Evolutionary conservation across 768 basidiomycete genomes (phyloP).

Genomic region (Austroboletus festivus): DNA sequence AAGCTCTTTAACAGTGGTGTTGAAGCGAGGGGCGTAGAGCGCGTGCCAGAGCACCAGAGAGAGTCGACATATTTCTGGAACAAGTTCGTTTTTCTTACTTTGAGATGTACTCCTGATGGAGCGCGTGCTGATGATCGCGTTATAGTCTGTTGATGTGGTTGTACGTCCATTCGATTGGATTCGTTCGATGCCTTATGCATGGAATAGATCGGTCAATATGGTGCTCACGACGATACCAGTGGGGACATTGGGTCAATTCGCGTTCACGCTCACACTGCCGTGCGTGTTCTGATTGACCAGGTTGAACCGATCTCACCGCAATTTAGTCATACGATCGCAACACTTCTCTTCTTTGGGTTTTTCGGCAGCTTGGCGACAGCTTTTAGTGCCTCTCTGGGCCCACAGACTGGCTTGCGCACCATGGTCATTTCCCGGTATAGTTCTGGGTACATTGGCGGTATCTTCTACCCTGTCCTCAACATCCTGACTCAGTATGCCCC

Average conservation of each 20-base stretch:
- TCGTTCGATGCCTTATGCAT: not conserved
- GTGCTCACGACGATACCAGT: slow-evolving; percentile 49
- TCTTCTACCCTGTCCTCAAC: slow-evolving; percentile 50
- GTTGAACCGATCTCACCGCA: not conserved
- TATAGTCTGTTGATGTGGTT: slow-evolving; percentile 46
- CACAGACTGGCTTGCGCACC: slow-evolving; percentile 49
- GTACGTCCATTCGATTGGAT: slow-evolving; percentile 10
- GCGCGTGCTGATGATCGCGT: not conserved
- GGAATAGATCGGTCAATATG: slow-evolving; percentile 44
- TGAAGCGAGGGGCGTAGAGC: slow-evolving; percentile 55
- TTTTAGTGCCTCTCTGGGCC: slow-evolving; percentile 54
- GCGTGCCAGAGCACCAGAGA: slow-evolving; percentile 49
- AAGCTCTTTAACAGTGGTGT: slow-evolving; percentile 47
- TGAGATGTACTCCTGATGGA: not conserved
- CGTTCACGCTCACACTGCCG: slow-evolving; percentile 47
- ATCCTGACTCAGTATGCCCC: slow-evolving; percentile 44
- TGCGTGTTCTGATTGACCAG: slow-evolving; percentile 22
- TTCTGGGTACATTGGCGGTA: slow-evolving; percentile 47
- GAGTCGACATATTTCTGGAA: slow-evolving; percentile 44
- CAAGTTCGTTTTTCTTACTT: slow-evolving; percentile 32
- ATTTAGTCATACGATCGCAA: slow-evolving; percentile 41
- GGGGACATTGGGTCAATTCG: slow-evolving; percentile 47
- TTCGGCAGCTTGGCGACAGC: slow-evolving; percentile 42
- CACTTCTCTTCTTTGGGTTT: slow-evolving; percentile 44
- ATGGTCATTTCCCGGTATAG: slow-evolving; percentile 52